These are phyloP conservation scores for Cicer arietinum DNA, from an alignment of 306 rosid genomes.

Conservation along the genomic window DNA sequence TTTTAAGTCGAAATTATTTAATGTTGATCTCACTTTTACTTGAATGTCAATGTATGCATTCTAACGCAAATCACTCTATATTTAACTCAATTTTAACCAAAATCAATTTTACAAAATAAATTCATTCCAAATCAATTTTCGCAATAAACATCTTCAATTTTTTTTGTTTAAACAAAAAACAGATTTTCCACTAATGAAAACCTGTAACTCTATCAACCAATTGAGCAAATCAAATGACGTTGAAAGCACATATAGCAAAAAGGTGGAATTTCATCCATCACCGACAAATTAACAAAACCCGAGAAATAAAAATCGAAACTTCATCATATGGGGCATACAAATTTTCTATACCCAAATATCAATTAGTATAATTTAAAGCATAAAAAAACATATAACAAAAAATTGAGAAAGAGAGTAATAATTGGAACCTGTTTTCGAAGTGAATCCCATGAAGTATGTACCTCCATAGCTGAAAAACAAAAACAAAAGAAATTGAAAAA, in stretches of 20 bases:
- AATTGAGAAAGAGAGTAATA: background rate
- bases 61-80: no score
- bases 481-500: background rate
- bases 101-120: no score
- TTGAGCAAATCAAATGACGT: constrained; percentile 5
- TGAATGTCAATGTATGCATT: no score
- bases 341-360: constrained; percentile 10
- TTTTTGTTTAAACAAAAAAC: background rate
- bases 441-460: constrained; percentile 88
- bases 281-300: constrained; percentile 34
- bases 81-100: no score
- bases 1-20: no score
- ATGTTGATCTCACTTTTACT: no score
- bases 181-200: background rate
- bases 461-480: constrained; percentile 66
- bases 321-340: background rate
- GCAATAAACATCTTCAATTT: background rate
- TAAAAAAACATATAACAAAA: background rate
- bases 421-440: constrained; percentile 87
- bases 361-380: constrained; percentile 5
- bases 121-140: background rate
- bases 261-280: constrained; percentile 18
- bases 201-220: background rate
- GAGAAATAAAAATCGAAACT: constrained; percentile 23
- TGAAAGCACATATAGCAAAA: background rate